Evolutionary conservation across 164 flowering plant genomes (phyloP), one percentile per base, ranked within the genome.

Genomic region (Magnolia changhungtana): DNA sequence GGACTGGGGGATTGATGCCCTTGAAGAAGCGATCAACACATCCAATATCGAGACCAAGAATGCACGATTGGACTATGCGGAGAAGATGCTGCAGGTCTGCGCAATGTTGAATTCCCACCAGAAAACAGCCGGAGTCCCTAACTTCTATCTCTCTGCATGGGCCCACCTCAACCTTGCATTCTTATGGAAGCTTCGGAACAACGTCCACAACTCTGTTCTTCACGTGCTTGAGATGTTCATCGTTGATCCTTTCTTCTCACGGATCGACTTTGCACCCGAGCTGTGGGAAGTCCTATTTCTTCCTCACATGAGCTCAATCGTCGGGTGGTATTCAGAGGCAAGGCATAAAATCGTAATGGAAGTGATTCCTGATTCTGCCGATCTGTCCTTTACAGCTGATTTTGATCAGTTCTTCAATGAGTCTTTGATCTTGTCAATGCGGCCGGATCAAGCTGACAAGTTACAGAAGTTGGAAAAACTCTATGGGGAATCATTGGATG

Each of bases 1-100:
- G 74, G 96, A 92, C 76, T 92, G 96, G 96, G 96, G 96, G 3
- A 92, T 92, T 50, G 96, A 92, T 69, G 94, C 94, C 45, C 90
- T 92, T 50, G 96, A 92, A 82, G 96, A 92, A 80, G 94, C 96
- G 7, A 88, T 89, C 55, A 77, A 80, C 77, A 91, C 96, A 0
- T 86, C 90, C 29, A 90, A 90, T 72, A 76, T 81, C 27, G 96
- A 92, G 75, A 86, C 94, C 7, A 92, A 92, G 80, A 82, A 85
- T 77, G 94, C 94, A 0, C 78, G 92, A 45, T 74, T 92, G 51
- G 91, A 90, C 76, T 76, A 92, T 75, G 90, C 94, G 8, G 94
- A 92, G 81, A 90, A 88, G 74, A 92, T 92, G 96, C 79, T 92
- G 73, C 96, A 90, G 80, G 92, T 92, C 2, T 92, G 94, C 79